Evolutionary conservation across 179 eudicot species (phyloP).

Genomic region (Beta lomatogona): DNA sequence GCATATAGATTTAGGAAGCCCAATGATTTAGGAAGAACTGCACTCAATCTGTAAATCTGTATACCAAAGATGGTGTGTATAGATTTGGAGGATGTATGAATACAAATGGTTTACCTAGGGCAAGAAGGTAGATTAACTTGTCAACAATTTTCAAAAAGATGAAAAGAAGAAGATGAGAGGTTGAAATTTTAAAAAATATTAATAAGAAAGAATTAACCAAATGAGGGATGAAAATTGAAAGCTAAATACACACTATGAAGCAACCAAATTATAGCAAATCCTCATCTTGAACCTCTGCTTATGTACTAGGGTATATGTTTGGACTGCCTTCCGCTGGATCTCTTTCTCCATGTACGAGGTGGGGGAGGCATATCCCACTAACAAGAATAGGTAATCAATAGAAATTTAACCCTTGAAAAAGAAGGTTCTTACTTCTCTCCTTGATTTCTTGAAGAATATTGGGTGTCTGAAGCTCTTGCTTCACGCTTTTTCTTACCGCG

Average conservation of each 20-base stretch:
- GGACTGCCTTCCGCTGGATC: constrained; percentile 11
- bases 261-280: constrained; percentile 25
- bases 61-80: constrained; percentile 28
- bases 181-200: not conserved
- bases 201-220: constrained; percentile 35
- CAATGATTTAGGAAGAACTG: not conserved
- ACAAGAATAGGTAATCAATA: constrained; percentile 7
- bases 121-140: constrained; percentile 14
- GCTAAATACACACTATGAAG: constrained; percentile 40
- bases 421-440: constrained; percentile 35
- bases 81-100: constrained; percentile 27
- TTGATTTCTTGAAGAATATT: constrained; percentile 24
- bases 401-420: not conserved
- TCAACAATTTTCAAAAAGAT: not conserved
- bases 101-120: constrained; percentile 24
- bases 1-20: not conserved
- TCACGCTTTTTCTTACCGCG: constrained; percentile 47
- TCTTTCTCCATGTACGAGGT: constrained; percentile 21
- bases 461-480: constrained; percentile 33
- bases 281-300: constrained; percentile 26
- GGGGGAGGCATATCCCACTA: constrained; percentile 11
- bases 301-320: constrained; percentile 24
- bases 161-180: not conserved
- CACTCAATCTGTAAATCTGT: constrained; percentile 14
- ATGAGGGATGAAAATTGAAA: constrained; percentile 12